Percentiles rank a stretch among this genome's conserved stretches.
Evolutionary conservation across 352 stramenopile species (phyloP).

Genomic region (Globisporangium nagaii): DNA sequence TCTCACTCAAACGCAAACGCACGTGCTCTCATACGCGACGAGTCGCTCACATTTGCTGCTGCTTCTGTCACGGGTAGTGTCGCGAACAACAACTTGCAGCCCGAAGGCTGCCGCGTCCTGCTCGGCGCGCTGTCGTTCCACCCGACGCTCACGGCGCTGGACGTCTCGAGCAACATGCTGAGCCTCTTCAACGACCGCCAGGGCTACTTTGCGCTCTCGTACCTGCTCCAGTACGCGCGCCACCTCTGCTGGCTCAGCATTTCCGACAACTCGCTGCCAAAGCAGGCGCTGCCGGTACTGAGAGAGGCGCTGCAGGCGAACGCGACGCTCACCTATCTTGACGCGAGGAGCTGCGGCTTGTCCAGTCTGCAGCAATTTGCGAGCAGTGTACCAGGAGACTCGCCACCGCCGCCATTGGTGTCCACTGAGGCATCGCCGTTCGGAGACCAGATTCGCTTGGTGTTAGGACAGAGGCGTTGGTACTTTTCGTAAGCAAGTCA

Average conservation of each 20-base stretch:
- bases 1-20: too few species aligned
- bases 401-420: too few species aligned
- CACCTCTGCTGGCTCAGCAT: slow-evolving; percentile 45
- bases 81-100: slow-evolving; percentile 41
- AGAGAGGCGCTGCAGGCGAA: slow-evolving; percentile 23
- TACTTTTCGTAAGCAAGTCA: neutral
- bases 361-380: slow-evolving; percentile 10
- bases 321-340: slow-evolving; percentile 33
- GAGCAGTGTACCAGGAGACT: too few species aligned
- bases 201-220: slow-evolving; percentile 45
- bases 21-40: too few species aligned
- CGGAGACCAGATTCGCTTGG: too few species aligned
- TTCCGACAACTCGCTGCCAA: slow-evolving; percentile 28
- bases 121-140: slow-evolving; percentile 46
- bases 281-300: slow-evolving; percentile 8
- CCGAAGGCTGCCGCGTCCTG: slow-evolving; percentile 51
- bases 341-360: slow-evolving; percentile 21
- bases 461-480: neutral
- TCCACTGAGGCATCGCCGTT: too few species aligned
- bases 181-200: slow-evolving; percentile 48
- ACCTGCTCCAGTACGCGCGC: slow-evolving; percentile 41
- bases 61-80: too few species aligned
- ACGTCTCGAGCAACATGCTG: slow-evolving; percentile 55
- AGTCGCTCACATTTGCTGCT: too few species aligned
- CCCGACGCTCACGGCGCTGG: slow-evolving; percentile 40